Evolutionary conservation across 2,329 filamentous ascomycete genomes (phyloP), one percentile per base, ranked within the genome.

Genomic region (Calonectria honghensis): DNA sequence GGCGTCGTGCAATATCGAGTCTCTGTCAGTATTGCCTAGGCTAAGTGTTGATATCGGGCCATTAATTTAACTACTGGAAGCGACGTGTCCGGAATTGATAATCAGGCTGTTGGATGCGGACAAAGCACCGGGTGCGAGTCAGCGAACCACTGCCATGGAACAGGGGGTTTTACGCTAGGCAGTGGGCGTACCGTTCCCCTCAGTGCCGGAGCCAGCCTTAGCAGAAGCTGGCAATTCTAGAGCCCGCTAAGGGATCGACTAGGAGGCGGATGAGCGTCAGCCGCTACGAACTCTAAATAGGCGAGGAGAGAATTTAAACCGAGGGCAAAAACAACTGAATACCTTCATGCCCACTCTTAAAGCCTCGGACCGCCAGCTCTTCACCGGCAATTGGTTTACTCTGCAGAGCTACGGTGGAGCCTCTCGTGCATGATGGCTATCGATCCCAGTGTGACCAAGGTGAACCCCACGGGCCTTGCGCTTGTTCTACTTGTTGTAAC

Each of bases 381-480:
- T 57, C 35, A 11, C 4, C 20, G 27, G 29, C 52, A 31, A 35
- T 32, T 31, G 31, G 16, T 35, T 35, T 57, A 11, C 20, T 20
- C 18, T 48, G n/a, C 4, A 48, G 52, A 35, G 31, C 1, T 24
- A 24, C 31, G 29, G 52, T 57, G 52, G 52, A 57, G 52, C 29
- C 52, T 11, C 31, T 20, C 20, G 9, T 29, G 52, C 52, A 54
- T 29, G 35, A 73, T 73, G 71, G n/a, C 71, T 59, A 45, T 51
- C n/a, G 65, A 73, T 18, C 29, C 71, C 35, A 52, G 37, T 24
- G 59, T 27, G 24, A 65, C 48, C 5, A 48, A n/a, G 6, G 48
- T 73, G 14, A n/a, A 61, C n/a, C 71, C 71, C 16, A 31, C 31
- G 18, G 72, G 72, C 18, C 72, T 73, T 24, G 72, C 32, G n/a